phyloP scores from a whole-genome alignment of 2,329 filamentous ascomycete species.

The Sarocladiaceae sp. region DNA sequence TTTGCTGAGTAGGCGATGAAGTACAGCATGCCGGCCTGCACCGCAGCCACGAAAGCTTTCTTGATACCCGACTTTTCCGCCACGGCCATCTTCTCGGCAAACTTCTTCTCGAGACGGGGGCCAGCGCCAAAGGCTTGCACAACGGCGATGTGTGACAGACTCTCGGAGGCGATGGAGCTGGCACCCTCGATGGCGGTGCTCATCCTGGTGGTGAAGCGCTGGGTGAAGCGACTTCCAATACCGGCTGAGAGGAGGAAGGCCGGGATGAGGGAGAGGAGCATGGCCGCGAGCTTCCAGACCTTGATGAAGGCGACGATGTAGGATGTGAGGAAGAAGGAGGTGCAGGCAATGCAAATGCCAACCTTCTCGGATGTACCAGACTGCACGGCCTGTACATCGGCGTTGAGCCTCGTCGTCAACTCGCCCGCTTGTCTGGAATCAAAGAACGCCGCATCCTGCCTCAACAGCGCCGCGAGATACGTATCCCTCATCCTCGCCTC shows the following conservation, averaged over 20 bases:
- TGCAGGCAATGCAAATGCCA: conserved; percentile 24
- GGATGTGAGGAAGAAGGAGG: conserved; percentile 24
- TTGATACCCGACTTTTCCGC: conserved; percentile 10
- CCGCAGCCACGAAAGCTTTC: conserved; percentile 10
- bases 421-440: conserved; percentile 30
- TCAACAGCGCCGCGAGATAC: conserved; percentile 39
- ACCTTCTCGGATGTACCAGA: conserved; percentile 27
- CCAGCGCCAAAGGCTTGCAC: conserved; percentile 14
- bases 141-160: conserved; percentile 12
- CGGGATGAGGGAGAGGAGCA: conserved; percentile 15
- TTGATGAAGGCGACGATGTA: conserved; percentile 26
- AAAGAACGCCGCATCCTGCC: conserved; percentile 40
- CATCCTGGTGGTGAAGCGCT: conserved; percentile 17
- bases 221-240: conserved; percentile 17
- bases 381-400: conserved; percentile 29
- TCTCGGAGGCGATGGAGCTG: conserved; percentile 36
- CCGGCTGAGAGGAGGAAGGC: conserved; percentile 13
- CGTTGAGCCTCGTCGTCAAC: conserved; percentile 31
- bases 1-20: conserved; percentile 29
- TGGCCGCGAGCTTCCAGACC: conserved; percentile 31
- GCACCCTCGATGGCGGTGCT: conserved; percentile 20
- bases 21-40: conserved; percentile 11
- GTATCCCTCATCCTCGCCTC: conserved; percentile 35
- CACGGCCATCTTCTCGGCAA: conserved; percentile 11
- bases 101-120: conserved; percentile 12